These are phyloP conservation scores for Vitis rupestris DNA, from an alignment of 164 flowering plant species.

Conservation along the genomic window DNA sequence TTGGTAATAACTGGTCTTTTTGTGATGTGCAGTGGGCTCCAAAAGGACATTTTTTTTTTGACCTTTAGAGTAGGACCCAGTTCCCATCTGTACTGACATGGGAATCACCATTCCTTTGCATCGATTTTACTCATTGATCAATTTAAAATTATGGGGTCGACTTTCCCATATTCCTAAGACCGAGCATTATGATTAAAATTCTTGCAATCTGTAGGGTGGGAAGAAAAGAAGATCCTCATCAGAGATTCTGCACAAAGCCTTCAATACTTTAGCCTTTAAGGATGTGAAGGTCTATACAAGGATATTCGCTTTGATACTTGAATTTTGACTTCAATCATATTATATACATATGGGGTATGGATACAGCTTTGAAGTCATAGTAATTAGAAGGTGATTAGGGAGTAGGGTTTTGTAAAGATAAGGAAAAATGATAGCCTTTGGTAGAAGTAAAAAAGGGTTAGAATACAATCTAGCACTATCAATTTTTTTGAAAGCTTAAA, in stretches of 20 bases:
- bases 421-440: too few species aligned
- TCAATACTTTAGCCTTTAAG: slow-evolving; percentile 4
- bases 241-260: slow-evolving; percentile 9
- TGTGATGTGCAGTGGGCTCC: background rate
- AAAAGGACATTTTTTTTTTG: background rate
- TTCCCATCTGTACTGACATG: background rate
- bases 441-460: too few species aligned
- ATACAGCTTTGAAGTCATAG: too few species aligned
- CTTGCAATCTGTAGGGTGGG: background rate
- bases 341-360: too few species aligned
- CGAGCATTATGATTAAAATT: slow-evolving; percentile 16
- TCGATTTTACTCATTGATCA: background rate
- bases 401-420: too few species aligned
- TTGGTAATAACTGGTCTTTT: background rate
- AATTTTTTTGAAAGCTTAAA: too few species aligned
- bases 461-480: too few species aligned
- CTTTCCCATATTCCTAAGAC: slow-evolving; percentile 23
- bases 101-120: background rate
- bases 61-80: slow-evolving; percentile 1
- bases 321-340: background rate
- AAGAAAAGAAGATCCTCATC: slow-evolving; percentile 13
- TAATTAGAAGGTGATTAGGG: too few species aligned
- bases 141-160: background rate
- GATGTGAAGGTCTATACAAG: too few species aligned
- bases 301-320: too few species aligned